Percentiles rank a stretch among this genome's conserved stretches.
phyloP scores from a whole-genome alignment of 1,139 yeast species.

The Pichia sp. region DNA sequence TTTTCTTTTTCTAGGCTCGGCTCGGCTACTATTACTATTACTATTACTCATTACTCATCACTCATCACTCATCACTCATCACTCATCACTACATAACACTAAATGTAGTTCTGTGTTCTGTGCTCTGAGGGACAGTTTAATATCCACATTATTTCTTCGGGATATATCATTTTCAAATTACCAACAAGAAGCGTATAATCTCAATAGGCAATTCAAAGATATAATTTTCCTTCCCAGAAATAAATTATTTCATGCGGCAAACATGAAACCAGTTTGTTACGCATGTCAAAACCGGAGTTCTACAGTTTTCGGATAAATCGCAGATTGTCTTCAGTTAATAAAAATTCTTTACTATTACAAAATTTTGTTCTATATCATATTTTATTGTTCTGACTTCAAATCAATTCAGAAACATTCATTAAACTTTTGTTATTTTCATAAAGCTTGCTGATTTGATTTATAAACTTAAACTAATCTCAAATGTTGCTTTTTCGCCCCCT shows the following conservation, averaged over 20 bases:
- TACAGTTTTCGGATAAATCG: not conserved
- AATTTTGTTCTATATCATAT: not conserved
- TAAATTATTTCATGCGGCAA: not conserved
- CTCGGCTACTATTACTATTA: too few relatives aligned
- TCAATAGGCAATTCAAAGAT: too few relatives aligned
- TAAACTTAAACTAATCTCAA: not conserved
- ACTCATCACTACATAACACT: too few relatives aligned
- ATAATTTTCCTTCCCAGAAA: not conserved
- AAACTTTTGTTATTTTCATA: not conserved
- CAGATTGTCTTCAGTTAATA: not conserved
- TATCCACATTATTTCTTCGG: too few relatives aligned
- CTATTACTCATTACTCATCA: too few relatives aligned
- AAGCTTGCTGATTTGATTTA: not conserved
- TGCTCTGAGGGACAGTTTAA: too few relatives aligned
- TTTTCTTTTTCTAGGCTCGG: too few relatives aligned
- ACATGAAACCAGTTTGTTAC: slow-evolving; percentile 2
- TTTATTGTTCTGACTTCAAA: not conserved
- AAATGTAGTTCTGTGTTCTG: too few relatives aligned
- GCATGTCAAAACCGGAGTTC: not conserved
- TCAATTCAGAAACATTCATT: slow-evolving; percentile 3
- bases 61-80: too few relatives aligned
- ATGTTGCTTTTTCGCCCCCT: not conserved
- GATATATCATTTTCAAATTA: too few relatives aligned
- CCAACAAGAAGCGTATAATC: too few relatives aligned
- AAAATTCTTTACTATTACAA: too few relatives aligned